Base-by-base conservation (phyloP, 192 early-diverging fungal genomes). In the Gaertneriomyces sp. region DNA sequence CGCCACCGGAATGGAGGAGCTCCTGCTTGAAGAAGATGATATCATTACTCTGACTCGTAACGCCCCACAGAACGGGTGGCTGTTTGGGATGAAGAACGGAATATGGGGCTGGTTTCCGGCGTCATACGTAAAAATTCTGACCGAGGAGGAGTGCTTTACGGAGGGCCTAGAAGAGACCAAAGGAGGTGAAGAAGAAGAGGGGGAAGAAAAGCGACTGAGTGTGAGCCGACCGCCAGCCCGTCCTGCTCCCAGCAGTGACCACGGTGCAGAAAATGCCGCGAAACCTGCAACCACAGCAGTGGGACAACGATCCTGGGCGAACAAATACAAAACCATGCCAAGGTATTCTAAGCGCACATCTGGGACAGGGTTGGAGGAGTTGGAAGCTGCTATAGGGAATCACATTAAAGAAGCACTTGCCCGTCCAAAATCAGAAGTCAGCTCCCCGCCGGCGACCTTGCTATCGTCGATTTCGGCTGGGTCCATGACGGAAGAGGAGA, bases 21-120 rank as follows among this genome's bases (percentile, higher is more conserved):
- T 79, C 6, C n/a, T 38, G 1, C 56, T 79, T 8, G 74, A 79
- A 53, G 74, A 79, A 61, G 66, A 74, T 11, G 77, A 79, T 52
- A 59, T 74, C 6, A 66, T 79, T 38, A 7, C 51, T n/a, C 54
- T 79, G 4, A 43, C 65, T 7, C 16, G 53, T 10, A 40, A 16
- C 4, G 64, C 47, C 9, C 46, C 58, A 8, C 39, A 53, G 14
- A 58, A 62, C 2, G 70, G 62, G 9, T 79, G 77, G 77, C 45
- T 79, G 25, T 76, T 68, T 70, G 77, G 77, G 25, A 55, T 75
- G 40, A 71, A 73, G 33, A 66, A 71, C 33, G 77, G 68, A 0
- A 52, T 46, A 4, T 76, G 71, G 68, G 77, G 77, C 4, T 79
- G 74, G 71, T 79, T 79, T 63, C 77, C 77, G 8, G 63, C 55